phyloP scores from a whole-genome alignment of 2,329 filamentous ascomycete species.

The Ophiostoma sp. region DNA sequence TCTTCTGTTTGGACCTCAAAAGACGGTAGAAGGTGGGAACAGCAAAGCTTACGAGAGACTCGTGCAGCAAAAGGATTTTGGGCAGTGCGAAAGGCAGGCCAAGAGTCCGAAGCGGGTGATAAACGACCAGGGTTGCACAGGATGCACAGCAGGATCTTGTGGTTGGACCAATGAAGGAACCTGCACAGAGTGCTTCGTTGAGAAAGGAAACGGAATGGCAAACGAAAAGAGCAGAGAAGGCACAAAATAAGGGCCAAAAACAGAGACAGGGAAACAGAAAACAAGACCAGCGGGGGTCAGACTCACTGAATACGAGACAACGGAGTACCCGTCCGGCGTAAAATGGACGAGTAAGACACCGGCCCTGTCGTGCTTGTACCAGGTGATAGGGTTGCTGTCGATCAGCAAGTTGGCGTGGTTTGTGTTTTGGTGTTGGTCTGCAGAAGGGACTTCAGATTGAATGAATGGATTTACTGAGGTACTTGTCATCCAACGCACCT shows the following conservation, averaged over 20 bases:
- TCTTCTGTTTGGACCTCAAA: background rate
- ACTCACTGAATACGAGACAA: conserved; percentile 8
- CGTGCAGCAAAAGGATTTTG: conserved; percentile 1
- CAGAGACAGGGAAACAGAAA: background rate
- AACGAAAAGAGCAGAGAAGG: background rate
- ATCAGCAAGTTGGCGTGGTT: background rate
- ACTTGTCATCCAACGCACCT: background rate
- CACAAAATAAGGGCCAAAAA: background rate
- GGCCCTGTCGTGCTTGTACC: background rate
- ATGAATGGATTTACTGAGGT: background rate
- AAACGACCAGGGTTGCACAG: background rate
- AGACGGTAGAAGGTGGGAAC: background rate
- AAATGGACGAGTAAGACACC: background rate
- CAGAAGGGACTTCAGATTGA: background rate
- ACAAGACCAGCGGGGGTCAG: background rate
- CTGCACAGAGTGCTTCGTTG: background rate
- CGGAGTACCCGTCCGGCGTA: background rate
- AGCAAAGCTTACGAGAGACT: background rate
- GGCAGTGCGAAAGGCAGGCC: background rate
- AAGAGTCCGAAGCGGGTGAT: conserved; percentile 1
- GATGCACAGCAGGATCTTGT: background rate
- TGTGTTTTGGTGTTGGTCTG: background rate
- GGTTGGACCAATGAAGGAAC: background rate
- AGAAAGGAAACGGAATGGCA: background rate
- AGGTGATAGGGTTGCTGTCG: conserved; percentile 6